Percentiles rank a stretch among this genome's conserved stretches.
These are phyloP conservation scores for Ceratocystiopsis brevicomis DNA, from an alignment of 2,329 filamentous ascomycete genomes.

Conservation along the genomic window DNA sequence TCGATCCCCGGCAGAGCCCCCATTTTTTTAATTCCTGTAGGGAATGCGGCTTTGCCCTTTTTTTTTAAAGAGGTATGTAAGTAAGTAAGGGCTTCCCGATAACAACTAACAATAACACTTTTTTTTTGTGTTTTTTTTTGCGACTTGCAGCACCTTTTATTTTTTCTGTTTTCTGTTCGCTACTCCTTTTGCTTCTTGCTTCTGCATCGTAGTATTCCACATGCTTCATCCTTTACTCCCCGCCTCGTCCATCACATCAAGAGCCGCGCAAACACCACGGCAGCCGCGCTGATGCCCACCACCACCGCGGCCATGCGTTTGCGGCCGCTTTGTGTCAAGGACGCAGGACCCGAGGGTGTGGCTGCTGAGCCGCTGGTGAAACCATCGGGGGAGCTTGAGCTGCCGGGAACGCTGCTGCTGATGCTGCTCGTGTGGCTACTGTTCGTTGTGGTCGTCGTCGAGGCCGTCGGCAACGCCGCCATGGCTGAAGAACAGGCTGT, in stretches of 20 bases:
- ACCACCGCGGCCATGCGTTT: not conserved
- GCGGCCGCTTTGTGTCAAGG: not conserved
- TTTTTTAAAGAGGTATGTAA: too few relatives aligned
- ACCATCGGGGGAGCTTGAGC: not conserved
- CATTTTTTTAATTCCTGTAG: slow-evolving; percentile 1
- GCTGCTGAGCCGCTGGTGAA: not conserved
- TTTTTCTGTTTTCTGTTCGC: not conserved
- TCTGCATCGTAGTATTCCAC: not conserved
- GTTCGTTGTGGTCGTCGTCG: not conserved
- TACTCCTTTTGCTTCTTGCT: not conserved
- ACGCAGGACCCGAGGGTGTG: not conserved
- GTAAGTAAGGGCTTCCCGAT: too few relatives aligned
- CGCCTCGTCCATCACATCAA: slow-evolving; percentile 1
- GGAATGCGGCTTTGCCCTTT: not conserved
- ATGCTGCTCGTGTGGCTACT: not conserved
- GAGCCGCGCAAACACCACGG: slow-evolving; percentile 4
- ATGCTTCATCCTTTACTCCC: not conserved
- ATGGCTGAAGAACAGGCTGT: not conserved
- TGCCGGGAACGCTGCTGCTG: not conserved
- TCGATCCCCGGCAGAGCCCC: slow-evolving; percentile 11
- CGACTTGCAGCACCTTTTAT: not conserved
- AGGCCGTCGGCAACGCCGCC: not conserved
- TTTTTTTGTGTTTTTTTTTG: not conserved
- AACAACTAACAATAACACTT: too few relatives aligned
- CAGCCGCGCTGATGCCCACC: slow-evolving; percentile 1